These are phyloP conservation scores for Ascosphaera aggregata DNA, from an alignment of 2,329 filamentous ascomycete genomes.

Conservation along the genomic window DNA sequence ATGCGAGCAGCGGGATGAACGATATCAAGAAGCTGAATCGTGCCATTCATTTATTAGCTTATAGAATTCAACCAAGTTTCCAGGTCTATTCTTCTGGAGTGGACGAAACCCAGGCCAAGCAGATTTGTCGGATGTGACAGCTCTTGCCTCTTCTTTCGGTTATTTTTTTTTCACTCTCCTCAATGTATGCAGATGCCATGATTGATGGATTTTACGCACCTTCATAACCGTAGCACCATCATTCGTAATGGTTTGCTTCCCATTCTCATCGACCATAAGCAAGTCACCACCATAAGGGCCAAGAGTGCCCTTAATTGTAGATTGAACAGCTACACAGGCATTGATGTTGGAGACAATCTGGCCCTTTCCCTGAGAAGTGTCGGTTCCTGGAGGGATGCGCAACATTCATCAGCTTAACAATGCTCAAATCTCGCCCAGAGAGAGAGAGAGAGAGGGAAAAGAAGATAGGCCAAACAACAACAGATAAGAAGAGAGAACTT, in stretches of 20 bases:
- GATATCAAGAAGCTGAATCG: constrained; percentile 67
- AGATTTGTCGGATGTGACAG: too few species aligned
- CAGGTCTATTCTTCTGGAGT: too few species aligned
- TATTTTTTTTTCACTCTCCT: too few species aligned
- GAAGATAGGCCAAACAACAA: too few species aligned
- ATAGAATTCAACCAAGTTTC: constrained; percentile 4
- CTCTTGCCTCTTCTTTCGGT: too few species aligned
- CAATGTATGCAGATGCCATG: too few species aligned
- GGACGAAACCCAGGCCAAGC: too few species aligned
- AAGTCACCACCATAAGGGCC: constrained; percentile 94
- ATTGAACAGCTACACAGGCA: constrained; percentile 86
- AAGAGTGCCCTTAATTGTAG: constrained; percentile 84
- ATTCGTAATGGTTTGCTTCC: constrained; percentile 93
- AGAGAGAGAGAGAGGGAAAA: too few species aligned
- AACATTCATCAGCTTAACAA: too few species aligned
- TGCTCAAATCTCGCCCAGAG: too few species aligned
- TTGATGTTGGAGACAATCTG: constrained; percentile 98
- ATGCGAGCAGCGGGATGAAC: constrained; percentile 93
- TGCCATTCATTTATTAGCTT: constrained; percentile 4
- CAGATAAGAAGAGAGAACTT: too few species aligned
- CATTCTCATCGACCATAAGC: constrained; percentile 87
- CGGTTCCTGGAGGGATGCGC: constrained; percentile 44
- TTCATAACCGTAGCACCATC: constrained; percentile 99
- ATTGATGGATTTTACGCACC: constrained; percentile 28
- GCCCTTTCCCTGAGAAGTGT: constrained; percentile 88